Evolutionary conservation across 2,329 filamentous ascomycete genomes (phyloP).

Genomic region (Clathrospora elynae): DNA sequence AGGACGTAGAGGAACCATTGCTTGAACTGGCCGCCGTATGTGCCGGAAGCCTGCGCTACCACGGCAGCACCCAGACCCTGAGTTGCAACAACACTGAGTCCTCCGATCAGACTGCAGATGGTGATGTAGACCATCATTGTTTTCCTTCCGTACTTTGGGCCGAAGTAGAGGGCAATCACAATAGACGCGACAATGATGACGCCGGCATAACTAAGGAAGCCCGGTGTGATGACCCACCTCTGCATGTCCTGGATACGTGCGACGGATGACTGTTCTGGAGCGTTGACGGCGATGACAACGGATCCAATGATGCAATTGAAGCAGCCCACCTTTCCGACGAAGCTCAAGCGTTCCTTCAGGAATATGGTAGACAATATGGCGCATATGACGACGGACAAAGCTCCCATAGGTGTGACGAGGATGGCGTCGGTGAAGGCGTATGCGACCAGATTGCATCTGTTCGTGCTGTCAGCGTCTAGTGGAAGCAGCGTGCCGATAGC

Average conservation of each 20-base stretch:
- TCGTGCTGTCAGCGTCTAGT: constrained; percentile 7
- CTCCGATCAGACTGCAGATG: constrained; percentile 93
- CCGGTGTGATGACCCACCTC: constrained; percentile 80
- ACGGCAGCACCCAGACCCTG: constrained; percentile 92
- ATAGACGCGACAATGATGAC: constrained; percentile 75
- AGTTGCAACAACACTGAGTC: constrained; percentile 90
- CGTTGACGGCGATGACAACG: constrained; percentile 92
- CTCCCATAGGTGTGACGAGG: constrained; percentile 88
- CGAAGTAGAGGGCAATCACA: constrained; percentile 78
- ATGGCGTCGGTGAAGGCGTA: constrained; percentile 98
- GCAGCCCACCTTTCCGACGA: constrained; percentile 94
- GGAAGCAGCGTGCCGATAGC: too few species aligned
- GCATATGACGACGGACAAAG: constrained; percentile 88
- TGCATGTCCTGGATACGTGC: constrained; percentile 92
- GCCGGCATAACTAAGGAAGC: constrained; percentile 83
- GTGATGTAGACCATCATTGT: constrained; percentile 97
- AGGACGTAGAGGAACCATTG: constrained; percentile 96
- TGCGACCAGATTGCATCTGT: constrained; percentile 80
- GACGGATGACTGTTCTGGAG: constrained; percentile 82
- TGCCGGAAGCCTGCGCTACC: constrained; percentile 80
- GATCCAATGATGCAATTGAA: constrained; percentile 94
- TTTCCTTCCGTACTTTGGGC: constrained; percentile 89
- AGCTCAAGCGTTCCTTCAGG: constrained; percentile 90
- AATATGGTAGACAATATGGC: constrained; percentile 92
- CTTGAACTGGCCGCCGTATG: constrained; percentile 78